phyloP scores from a whole-genome alignment of 2,329 filamentous ascomycete genomes.

The Colletotrichum tabaci region DNA sequence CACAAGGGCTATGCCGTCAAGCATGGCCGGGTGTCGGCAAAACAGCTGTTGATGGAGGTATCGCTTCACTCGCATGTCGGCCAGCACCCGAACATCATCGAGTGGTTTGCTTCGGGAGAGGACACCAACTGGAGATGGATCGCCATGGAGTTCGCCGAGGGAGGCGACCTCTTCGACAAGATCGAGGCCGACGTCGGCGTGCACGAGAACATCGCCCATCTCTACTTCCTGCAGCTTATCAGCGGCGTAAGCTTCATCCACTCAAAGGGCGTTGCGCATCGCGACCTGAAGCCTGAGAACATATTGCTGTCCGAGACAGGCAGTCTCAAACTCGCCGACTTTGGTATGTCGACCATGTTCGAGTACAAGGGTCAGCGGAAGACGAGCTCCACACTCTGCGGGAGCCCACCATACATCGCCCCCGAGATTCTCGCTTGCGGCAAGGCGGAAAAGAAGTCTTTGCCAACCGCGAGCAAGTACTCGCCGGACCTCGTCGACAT shows the following conservation, averaged over 20 bases:
- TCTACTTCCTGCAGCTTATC: slow-evolving; percentile 95
- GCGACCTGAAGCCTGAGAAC: slow-evolving; percentile 95
- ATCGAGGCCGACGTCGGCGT: slow-evolving; percentile 98
- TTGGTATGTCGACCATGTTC: slow-evolving; percentile 95
- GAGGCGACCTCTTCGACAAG: slow-evolving; percentile 98
- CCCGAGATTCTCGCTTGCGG: slow-evolving; percentile 84
- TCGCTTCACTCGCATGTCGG: slow-evolving; percentile 90
- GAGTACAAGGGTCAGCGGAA: slow-evolving; percentile 89
- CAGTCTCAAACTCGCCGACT: slow-evolving; percentile 94
- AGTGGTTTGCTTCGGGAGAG: slow-evolving; percentile 90
- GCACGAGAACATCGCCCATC: slow-evolving; percentile 93
- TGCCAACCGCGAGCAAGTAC: slow-evolving; percentile 72
- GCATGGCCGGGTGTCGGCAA: slow-evolving; percentile 88
- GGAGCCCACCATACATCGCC: slow-evolving; percentile 96
- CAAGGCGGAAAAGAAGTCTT: slow-evolving; percentile 58
- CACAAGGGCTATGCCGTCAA: slow-evolving; percentile 95
- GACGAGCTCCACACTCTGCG: slow-evolving; percentile 89
- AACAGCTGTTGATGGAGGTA: slow-evolving; percentile 94
- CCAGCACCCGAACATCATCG: slow-evolving; percentile 93
- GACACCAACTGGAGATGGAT: slow-evolving; percentile 95
- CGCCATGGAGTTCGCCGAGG: slow-evolving; percentile 96
- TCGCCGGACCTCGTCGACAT: slow-evolving; percentile 88
- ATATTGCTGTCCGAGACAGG: slow-evolving; percentile 89
- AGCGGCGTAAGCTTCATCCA: slow-evolving; percentile 95
- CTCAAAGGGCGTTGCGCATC: slow-evolving; percentile 93